Conservation (phyloP, 495 filamentous ascomycete species). For the Pseudomonodictys pantanalensis region DNA sequence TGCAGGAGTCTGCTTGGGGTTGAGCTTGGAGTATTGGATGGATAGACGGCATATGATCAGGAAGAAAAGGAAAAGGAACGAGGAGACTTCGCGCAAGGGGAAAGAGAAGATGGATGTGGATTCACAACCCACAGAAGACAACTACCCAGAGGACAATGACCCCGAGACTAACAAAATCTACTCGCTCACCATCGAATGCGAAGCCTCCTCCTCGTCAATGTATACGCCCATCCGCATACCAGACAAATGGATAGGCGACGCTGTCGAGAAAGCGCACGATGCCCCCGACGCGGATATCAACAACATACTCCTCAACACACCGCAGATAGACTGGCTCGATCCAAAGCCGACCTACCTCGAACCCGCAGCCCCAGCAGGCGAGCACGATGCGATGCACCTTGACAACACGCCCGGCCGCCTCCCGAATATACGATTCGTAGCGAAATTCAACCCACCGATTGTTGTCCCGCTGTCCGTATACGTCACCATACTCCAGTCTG, state of each 20-base stretch:
- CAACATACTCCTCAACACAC: conserved; percentile 22
- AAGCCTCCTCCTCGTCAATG: conserved; percentile 48
- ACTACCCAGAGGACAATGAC: conserved; percentile 23
- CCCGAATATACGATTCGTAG: conserved; percentile 77
- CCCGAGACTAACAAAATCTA: conserved; percentile 48
- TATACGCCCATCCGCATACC: conserved; percentile 63
- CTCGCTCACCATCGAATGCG: conserved; percentile 64
- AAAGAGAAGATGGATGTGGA: conserved; percentile 32
- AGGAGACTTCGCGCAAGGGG: conserved; percentile 16
- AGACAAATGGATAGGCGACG: conserved; percentile 61
- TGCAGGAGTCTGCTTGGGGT: conserved; percentile 63
- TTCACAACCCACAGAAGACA: conserved; percentile 2
- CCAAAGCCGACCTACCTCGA: conserved; percentile 50
- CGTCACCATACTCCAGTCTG: conserved; percentile 60
- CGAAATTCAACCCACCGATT: conserved; percentile 79
- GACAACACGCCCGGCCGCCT: conserved; percentile 43
- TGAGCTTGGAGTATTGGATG: conserved; percentile 86
- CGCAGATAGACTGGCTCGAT: conserved; percentile 63
- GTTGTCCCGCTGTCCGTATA: conserved; percentile 67
- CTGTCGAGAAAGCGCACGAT: conserved; percentile 50
- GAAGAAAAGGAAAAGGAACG: conserved; percentile 24
- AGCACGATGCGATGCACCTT: conserved; percentile 44
- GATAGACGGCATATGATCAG: conserved; percentile 52
- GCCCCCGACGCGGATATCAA: conserved; percentile 16
- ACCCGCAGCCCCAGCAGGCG: conserved; percentile 15